Evolutionary conservation across 768 basidiomycete genomes (phyloP).

Genomic region (Russula compacta): DNA sequence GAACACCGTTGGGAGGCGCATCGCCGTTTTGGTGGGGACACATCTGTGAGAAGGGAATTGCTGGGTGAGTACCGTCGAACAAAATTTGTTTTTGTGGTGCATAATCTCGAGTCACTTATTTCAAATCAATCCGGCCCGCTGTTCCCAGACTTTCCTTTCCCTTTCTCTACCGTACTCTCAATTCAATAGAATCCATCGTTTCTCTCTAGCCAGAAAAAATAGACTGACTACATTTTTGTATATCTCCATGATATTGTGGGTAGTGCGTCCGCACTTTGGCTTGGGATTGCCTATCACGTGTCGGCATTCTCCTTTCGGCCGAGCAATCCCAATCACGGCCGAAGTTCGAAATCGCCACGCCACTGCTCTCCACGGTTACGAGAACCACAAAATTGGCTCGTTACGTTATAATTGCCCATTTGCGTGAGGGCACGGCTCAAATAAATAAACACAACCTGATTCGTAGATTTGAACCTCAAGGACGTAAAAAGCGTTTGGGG

Average conservation of each 20-base stretch:
- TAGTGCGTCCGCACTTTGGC: no score
- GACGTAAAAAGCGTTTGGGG: background rate
- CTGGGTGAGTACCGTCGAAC: background rate
- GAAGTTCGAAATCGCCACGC: background rate
- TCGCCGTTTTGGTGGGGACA: slow-evolving; percentile 54
- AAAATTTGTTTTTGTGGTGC: background rate
- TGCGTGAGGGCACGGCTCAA: no score
- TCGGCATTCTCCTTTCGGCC: background rate
- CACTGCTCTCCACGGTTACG: background rate
- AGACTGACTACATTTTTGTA: no score
- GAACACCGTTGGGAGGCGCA: slow-evolving; percentile 33
- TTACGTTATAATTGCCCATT: no score
- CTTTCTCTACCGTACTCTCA: background rate
- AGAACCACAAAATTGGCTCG: background rate
- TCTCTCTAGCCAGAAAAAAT: no score
- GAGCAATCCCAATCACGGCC: background rate
- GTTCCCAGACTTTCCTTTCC: background rate
- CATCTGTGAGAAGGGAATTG: slow-evolving; percentile 33
- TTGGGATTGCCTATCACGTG: no score
- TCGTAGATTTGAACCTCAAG: background rate
- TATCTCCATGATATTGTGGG: no score
- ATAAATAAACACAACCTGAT: background rate
- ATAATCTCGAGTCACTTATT: background rate
- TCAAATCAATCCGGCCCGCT: background rate
- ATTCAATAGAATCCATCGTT: no score